Evolutionary conservation across 331 rosid genomes (phyloP).

Genomic region (Cucumis variabilis): DNA sequence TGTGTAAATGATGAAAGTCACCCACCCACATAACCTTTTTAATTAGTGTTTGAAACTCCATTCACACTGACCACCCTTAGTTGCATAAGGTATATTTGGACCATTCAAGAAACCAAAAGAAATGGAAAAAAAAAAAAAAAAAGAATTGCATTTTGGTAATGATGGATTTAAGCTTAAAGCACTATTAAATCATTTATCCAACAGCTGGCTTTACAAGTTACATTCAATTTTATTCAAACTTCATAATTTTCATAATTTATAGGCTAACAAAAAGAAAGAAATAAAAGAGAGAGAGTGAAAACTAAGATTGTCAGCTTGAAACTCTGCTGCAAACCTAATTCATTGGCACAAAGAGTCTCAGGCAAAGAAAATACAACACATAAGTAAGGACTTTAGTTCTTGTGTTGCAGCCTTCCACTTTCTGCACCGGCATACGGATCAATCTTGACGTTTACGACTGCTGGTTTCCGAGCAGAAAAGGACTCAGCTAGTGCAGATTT

Average conservation of each 20-base stretch:
- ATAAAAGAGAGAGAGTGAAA: neutral
- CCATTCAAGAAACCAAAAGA: too few relatives aligned
- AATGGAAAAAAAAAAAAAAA: too few relatives aligned
- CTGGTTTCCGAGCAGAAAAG: slow-evolving; percentile 79
- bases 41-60: too few relatives aligned
- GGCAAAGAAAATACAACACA: neutral
- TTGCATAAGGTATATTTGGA: too few relatives aligned
- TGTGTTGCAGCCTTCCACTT: slow-evolving; percentile 94
- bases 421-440: slow-evolving; percentile 97
- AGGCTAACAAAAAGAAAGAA: neutral
- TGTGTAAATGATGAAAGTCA: too few relatives aligned
- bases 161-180: too few relatives aligned
- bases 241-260: neutral
- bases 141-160: too few relatives aligned
- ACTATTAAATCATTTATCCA: neutral
- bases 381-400: slow-evolving; percentile 61
- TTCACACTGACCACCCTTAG: too few relatives aligned
- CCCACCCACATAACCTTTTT: too few relatives aligned
- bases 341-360: neutral
- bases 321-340: slow-evolving; percentile 1
- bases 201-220: neutral
- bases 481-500: slow-evolving; percentile 80
- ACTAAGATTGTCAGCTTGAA: neutral
- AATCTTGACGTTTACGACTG: slow-evolving; percentile 72
- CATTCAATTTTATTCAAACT: slow-evolving; percentile 19